Percentiles rank a stretch among this genome's conserved stretches.
phyloP scores from a whole-genome alignment of 768 basidiomycete genomes.

The Scleroderma bovista region DNA sequence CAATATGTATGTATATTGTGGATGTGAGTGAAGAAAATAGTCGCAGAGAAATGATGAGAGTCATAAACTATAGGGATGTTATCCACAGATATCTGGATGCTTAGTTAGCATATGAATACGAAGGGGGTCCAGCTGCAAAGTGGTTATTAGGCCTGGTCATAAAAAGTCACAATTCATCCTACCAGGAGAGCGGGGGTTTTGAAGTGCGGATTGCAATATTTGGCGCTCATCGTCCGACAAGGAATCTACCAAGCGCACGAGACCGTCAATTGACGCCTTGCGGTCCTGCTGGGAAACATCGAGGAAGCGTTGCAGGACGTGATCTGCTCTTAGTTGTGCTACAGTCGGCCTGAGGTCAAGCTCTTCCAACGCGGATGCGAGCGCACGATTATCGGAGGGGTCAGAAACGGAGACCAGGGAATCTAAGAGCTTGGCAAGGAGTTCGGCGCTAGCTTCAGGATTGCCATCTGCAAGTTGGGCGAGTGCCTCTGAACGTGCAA shows the following conservation, averaged over 20 bases:
- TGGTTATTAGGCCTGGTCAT: conserved; percentile 2
- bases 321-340: conserved; percentile 62
- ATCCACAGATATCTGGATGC: background rate
- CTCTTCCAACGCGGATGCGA: conserved; percentile 63
- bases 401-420: conserved; percentile 53
- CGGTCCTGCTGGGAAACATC: conserved; percentile 68
- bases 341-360: conserved; percentile 61
- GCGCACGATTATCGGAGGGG: conserved; percentile 47
- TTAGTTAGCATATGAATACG: conserved; percentile 29
- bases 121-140: conserved; percentile 35
- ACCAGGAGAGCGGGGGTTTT: conserved; percentile 59
- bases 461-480: conserved; percentile 61
- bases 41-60: background rate
- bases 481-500: conserved; percentile 63
- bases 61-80: background rate
- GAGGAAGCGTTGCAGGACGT: conserved; percentile 61
- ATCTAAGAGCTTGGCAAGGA: conserved; percentile 60
- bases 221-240: conserved; percentile 70
- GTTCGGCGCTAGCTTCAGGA: conserved; percentile 63
- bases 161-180: conserved; percentile 18
- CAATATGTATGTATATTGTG: background rate
- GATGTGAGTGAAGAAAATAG: background rate
- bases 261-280: conserved; percentile 69
- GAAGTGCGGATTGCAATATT: conserved; percentile 54
- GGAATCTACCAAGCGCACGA: conserved; percentile 66